These are phyloP conservation scores for Dipteronia dyeriana DNA, from an alignment of 345 rosid species.

Conservation along the genomic window DNA sequence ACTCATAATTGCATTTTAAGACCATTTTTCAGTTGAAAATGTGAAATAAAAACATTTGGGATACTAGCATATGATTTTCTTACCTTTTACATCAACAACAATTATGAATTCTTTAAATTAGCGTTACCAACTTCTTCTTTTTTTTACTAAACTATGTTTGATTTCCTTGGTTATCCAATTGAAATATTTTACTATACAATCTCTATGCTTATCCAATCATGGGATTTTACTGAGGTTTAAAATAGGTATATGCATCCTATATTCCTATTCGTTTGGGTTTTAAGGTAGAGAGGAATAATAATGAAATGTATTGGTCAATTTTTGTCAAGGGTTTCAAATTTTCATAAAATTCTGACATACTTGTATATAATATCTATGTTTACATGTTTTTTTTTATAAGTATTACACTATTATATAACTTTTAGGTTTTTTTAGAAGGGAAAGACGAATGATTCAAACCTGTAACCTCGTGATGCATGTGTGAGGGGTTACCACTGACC, in stretches of 20 bases:
- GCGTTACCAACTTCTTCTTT: no score
- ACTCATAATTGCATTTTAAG: not conserved
- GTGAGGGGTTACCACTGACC: no score
- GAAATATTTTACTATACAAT: not conserved
- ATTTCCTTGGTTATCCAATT: not conserved
- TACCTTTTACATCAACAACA: not conserved
- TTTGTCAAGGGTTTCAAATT: constrained; percentile 5
- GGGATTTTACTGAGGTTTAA: not conserved
- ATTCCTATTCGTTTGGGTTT: not conserved
- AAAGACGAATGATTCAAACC: no score
- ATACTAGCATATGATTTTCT: not conserved
- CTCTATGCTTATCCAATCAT: not conserved
- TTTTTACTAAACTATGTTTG: not conserved
- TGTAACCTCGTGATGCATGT: no score
- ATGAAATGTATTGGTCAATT: not conserved
- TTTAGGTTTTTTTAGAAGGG: no score
- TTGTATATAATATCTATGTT: constrained; percentile 7
- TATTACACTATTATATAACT: no score
- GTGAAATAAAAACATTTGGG: not conserved
- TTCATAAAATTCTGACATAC: constrained; percentile 5
- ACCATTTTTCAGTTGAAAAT: not conserved
- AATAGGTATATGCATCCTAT: not conserved
- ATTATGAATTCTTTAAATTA: not conserved
- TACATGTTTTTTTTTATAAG: no score
- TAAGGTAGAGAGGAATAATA: not conserved